A percentile compares a stretch with the other conserved stretches of the same genome.
phyloP scores from a whole-genome alignment of 164 flowering plant genomes.

The Buxus sempervirens region DNA sequence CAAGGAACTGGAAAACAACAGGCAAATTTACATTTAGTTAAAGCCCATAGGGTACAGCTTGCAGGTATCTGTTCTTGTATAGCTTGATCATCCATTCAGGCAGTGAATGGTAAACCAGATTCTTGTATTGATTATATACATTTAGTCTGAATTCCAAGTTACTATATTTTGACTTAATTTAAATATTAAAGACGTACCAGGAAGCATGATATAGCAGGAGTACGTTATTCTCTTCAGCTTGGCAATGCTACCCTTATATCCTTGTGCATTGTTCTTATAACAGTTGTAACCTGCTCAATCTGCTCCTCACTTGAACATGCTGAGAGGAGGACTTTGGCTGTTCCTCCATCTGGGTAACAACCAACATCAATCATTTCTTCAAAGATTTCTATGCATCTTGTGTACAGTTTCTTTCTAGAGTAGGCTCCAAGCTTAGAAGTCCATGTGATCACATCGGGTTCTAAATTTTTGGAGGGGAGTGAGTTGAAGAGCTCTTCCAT shows the following conservation, averaged over 20 bases:
- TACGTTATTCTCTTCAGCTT: not conserved
- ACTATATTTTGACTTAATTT: too few relatives aligned
- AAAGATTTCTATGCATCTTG: slow-evolving; percentile 69
- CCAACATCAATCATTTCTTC: slow-evolving; percentile 91
- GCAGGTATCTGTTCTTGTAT: too few relatives aligned
- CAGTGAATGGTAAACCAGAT: too few relatives aligned
- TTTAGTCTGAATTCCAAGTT: too few relatives aligned
- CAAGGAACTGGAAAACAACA: too few relatives aligned
- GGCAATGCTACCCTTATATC: slow-evolving; percentile 26
- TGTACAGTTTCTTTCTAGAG: slow-evolving; percentile 73
- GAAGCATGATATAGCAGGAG: not conserved
- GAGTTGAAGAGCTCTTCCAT: slow-evolving; percentile 64
- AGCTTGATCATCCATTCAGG: too few relatives aligned
- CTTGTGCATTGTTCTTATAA: slow-evolving; percentile 79
- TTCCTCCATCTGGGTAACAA: slow-evolving; percentile 87
- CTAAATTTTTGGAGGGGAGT: slow-evolving; percentile 46
- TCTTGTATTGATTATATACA: too few relatives aligned
- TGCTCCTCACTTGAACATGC: slow-evolving; percentile 82
- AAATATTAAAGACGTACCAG: not conserved
- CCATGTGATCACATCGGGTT: slow-evolving; percentile 86
- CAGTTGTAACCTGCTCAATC: slow-evolving; percentile 66
- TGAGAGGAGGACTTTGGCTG: slow-evolving; percentile 71
- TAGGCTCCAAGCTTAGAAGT: slow-evolving; percentile 80
- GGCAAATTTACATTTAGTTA: too few relatives aligned
- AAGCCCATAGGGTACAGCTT: too few relatives aligned